Base-by-base conservation (phyloP, 306 rosid species). In the Dalbergia cochinchinensis region DNA sequence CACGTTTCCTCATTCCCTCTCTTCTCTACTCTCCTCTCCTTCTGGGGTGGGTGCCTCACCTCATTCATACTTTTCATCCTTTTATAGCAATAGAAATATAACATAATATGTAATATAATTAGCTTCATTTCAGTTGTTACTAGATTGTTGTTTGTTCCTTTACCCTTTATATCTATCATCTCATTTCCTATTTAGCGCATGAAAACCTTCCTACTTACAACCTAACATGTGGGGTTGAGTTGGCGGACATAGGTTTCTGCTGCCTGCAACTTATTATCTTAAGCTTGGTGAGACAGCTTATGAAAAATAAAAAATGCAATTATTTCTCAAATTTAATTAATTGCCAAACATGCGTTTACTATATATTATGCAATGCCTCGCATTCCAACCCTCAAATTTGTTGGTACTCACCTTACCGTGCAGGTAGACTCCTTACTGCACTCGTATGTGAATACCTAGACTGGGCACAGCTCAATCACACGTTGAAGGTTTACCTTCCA, bases 401-500 rank as follows among this genome's bases (percentile, higher is more conserved):
- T 39, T 71, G 72, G 60, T 73, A 66, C 70, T 58, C 51, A 41
- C 35, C 4, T 13, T 89, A 42, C 37, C 5, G 12, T 91, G 89
- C 94, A 96, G 99, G 99, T 61, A 89, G 98, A 83, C 90, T 96
- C 61, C 93, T 96, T 53, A 93, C 98, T 60, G 93, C 99, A 13
- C 76, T 96, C 76, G 69, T 96, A 74, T 93, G 99, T 18, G 99
- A 96, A 83, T 96, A 96, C 86, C 83, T 96, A 33, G 98, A 96
- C 86, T 96, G 99, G 98, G 97, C 99, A 3, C 99, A 95, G 74
- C 90, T 95, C 66, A 95, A 79, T 80, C 99, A 95, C 85, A 90
- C 99, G 0, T 83, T 96, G 0, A 96, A 96, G 85, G 99, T 96
- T 63, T 96, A 96, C 84, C 91, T 88, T 67, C 99, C 99, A 0